Conservation (phyloP, 2,329 filamentous ascomycete genomes). For the Catunica adiposa region DNA sequence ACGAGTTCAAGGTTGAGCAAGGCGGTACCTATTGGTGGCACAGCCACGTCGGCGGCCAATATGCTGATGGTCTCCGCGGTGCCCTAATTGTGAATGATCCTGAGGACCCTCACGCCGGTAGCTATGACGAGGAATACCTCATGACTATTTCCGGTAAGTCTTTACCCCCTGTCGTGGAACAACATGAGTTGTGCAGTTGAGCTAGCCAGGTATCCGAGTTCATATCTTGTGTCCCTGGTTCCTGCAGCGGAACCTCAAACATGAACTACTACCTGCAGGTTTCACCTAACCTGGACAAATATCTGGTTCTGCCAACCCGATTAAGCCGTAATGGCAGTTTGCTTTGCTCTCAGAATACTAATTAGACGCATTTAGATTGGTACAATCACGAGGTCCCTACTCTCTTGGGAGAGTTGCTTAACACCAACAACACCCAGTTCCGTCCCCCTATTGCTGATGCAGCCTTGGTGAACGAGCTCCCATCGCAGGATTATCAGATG, state of each 20-base stretch:
- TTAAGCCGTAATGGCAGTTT: neutral
- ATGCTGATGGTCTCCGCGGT: slow-evolving; percentile 41
- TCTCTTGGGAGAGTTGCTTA: slow-evolving; percentile 31
- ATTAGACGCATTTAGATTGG: slow-evolving; percentile 28
- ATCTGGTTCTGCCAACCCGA: neutral
- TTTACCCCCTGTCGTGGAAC: neutral
- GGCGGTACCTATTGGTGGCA: slow-evolving; percentile 32
- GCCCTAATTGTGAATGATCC: slow-evolving; percentile 38
- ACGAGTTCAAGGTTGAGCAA: slow-evolving; percentile 31
- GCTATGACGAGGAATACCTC: slow-evolving; percentile 36
- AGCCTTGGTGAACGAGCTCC: slow-evolving; percentile 34
- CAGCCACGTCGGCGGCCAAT: slow-evolving; percentile 26
- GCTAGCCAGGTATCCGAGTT: too few species aligned
- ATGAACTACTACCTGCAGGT: neutral
- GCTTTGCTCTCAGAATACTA: neutral
- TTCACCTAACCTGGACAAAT: too few species aligned
- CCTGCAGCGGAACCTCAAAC: neutral
- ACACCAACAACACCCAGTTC: slow-evolving; percentile 29
- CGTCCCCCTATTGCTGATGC: slow-evolving; percentile 36
- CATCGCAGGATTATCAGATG: slow-evolving; percentile 16
- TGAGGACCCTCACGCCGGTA: slow-evolving; percentile 27
- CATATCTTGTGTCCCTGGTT: too few species aligned
- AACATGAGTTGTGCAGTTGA: too few species aligned
- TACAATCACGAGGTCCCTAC: slow-evolving; percentile 37
- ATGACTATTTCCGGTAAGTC: slow-evolving; percentile 28